Evolutionary conservation across 2,329 filamentous ascomycete genomes (phyloP), one percentile per base, ranked within the genome.

Genomic region (Phaeomoniella chlamydospora): DNA sequence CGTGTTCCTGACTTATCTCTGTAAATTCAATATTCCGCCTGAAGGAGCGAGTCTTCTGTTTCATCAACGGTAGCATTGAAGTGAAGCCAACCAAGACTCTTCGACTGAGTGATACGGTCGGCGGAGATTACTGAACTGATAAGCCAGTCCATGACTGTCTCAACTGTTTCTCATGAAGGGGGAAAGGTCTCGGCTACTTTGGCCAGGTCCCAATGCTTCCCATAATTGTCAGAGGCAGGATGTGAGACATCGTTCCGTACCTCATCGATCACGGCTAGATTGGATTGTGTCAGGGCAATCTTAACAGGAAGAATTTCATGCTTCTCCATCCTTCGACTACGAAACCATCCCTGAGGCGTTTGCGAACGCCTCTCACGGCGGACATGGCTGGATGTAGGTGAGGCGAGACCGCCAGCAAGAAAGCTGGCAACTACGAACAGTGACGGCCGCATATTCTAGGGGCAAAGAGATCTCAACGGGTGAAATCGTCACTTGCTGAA

Each of bases 51-150:
- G 14, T 52, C 49, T 49, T 74, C 70, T 4, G 67, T 61, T 47
- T 76, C 66, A 22, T 60, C 54, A 3, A 66, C 65, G 4, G 67
- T 67, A 5, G 68, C 68, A 37, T 71, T 61, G 46, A 75, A 72
- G 9, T 60, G 54, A 14, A 74, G 47, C 68, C 70, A 74, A 34
- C 64, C 64, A 36, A 65, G 61, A 17, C 65, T 65, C 30, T 60
- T 57, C 0, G 70, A 69, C 31, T 70, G 61, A 29, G 53, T 54
- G 31, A 76, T 58, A 3, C 68, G 60, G 3, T 56, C 54, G 2
- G 51, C 48, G 13, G 58, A 46, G 31, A 77, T 68, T 10, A 60
- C 60, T 3, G 53, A 48, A 12, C 45, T 43, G 40, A 59, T 49
- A n/a, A 70, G 51, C 67, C 67, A 70, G 15, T 41, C 43, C 5